Percentiles rank a stretch among this genome's conserved stretches.
These are phyloP conservation scores for Didymosphaeria variabile DNA, from an alignment of 2,329 filamentous ascomycete genomes.

Conservation along the genomic window DNA sequence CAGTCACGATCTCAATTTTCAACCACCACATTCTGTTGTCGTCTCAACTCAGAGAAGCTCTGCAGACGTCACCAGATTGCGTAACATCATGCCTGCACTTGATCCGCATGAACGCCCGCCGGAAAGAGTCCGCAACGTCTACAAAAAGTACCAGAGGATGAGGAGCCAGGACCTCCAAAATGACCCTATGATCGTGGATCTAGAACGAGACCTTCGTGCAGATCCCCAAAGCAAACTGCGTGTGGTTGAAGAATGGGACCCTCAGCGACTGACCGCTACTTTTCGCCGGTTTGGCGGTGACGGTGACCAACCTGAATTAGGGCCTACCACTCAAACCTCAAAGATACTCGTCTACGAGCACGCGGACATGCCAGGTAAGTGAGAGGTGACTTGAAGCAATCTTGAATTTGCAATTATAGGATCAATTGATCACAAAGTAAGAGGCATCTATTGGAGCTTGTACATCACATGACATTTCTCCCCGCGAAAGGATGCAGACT, in stretches of 20 bases:
- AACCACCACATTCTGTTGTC: neutral
- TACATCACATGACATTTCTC: neutral
- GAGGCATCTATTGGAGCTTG: too few relatives aligned
- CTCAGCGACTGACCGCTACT: conserved; percentile 29
- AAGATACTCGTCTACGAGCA: conserved; percentile 66
- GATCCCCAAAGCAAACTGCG: conserved; percentile 28
- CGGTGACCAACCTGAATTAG: conserved; percentile 19
- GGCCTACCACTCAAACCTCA: conserved; percentile 11
- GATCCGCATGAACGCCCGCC: conserved; percentile 84
- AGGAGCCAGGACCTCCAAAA: conserved; percentile 62
- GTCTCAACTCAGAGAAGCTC: too few relatives aligned
- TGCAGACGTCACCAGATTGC: neutral
- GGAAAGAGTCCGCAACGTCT: conserved; percentile 71
- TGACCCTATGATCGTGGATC: conserved; percentile 54
- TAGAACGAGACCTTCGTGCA: conserved; percentile 39
- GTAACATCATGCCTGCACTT: conserved; percentile 51
- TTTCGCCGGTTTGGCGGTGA: conserved; percentile 37
- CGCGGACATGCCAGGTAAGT: conserved; percentile 72
- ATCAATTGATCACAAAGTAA: too few relatives aligned
- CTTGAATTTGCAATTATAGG: neutral
- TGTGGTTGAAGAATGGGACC: conserved; percentile 32
- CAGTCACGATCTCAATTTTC: neutral
- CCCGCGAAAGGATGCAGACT: neutral
- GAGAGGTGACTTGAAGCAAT: neutral
- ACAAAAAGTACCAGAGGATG: conserved; percentile 77